phyloP scores from a whole-genome alignment of 1,284 basidiomycete genomes.

The Sporisorium iseilematis-ciliati region DNA sequence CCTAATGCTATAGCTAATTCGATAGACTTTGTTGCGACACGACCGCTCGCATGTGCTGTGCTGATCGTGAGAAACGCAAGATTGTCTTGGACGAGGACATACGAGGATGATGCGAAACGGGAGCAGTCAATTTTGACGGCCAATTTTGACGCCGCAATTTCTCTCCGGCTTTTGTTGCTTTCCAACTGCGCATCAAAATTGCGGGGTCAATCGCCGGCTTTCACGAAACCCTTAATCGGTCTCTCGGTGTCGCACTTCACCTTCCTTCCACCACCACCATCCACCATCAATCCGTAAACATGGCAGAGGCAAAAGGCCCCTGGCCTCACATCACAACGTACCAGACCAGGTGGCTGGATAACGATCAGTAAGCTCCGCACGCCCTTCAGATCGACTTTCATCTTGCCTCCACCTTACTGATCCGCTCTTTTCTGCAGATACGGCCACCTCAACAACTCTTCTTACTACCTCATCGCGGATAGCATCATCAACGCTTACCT shows the following conservation, averaged over 20 bases:
- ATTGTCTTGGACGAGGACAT: too few species aligned
- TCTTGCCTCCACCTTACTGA: neutral
- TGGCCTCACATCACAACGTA: conserved; percentile 39
- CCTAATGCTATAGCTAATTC: conserved; percentile 3
- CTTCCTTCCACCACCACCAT: neutral
- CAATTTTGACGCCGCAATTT: too few species aligned
- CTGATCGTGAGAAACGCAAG: too few species aligned
- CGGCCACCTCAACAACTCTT: conserved; percentile 58
- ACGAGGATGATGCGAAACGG: too few species aligned
- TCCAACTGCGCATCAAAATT: neutral
- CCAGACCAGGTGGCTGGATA: conserved; percentile 57
- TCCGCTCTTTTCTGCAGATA: conserved; percentile 23
- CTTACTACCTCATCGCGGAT: conserved; percentile 54
- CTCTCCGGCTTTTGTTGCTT: too few species aligned
- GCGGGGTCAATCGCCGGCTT: conserved; percentile 7
- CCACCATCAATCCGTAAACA: neutral
- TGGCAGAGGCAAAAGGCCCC: conserved; percentile 27
- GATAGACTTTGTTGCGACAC: too few species aligned
- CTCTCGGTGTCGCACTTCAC: neutral
- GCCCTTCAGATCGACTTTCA: neutral
- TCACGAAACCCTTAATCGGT: neutral
- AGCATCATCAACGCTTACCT: conserved; percentile 55
- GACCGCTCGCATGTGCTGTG: too few species aligned
- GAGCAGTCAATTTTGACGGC: too few species aligned
- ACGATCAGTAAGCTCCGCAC: conserved; percentile 45